These are phyloP conservation scores for Hymenoscyphus occultus DNA, from an alignment of 2,329 filamentous ascomycete species.

Conservation along the genomic window DNA sequence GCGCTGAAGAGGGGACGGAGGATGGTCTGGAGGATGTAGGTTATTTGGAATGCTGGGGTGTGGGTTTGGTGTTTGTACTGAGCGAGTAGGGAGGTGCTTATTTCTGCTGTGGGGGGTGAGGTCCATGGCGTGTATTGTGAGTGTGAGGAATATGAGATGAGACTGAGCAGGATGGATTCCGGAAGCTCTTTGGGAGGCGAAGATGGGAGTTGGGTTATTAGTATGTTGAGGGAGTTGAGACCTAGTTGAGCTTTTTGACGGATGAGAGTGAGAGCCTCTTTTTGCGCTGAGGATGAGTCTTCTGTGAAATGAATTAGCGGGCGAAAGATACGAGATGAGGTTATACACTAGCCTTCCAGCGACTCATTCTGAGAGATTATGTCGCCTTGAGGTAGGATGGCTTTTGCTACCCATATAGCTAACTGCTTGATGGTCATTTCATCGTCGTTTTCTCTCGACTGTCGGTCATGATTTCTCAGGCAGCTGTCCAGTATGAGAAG, in stretches of 20 bases:
- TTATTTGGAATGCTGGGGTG: conserved; percentile 44
- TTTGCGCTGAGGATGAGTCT: conserved; percentile 8
- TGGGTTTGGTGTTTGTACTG: conserved; percentile 23
- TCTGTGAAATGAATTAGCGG: conserved; percentile 6
- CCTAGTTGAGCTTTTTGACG: conserved; percentile 23
- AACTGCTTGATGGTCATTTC: conserved; percentile 20
- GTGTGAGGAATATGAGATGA: conserved; percentile 37
- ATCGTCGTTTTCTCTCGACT: conserved; percentile 19
- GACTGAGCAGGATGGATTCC: conserved; percentile 32
- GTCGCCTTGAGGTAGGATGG: conserved; percentile 27
- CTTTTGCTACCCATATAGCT: conserved; percentile 26
- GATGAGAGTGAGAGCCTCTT: conserved; percentile 14
- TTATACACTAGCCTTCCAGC: conserved; percentile 22
- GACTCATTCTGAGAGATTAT: conserved; percentile 26
- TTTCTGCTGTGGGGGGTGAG: conserved; percentile 33
- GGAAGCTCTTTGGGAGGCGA: background rate
- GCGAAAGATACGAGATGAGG: background rate
- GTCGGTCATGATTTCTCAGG: conserved; percentile 18
- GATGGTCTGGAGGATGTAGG: conserved; percentile 58
- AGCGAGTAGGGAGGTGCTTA: conserved; percentile 38
- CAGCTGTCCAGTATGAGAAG: conserved; percentile 28
- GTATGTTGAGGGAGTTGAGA: conserved; percentile 17
- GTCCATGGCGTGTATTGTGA: conserved; percentile 40
- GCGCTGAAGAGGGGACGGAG: conserved; percentile 66
- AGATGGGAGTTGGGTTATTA: conserved; percentile 12